Percentiles rank a stretch among this genome's conserved stretches.
Evolutionary conservation across 768 basidiomycete species (phyloP).

Genomic region (Mycena epipterygia): DNA sequence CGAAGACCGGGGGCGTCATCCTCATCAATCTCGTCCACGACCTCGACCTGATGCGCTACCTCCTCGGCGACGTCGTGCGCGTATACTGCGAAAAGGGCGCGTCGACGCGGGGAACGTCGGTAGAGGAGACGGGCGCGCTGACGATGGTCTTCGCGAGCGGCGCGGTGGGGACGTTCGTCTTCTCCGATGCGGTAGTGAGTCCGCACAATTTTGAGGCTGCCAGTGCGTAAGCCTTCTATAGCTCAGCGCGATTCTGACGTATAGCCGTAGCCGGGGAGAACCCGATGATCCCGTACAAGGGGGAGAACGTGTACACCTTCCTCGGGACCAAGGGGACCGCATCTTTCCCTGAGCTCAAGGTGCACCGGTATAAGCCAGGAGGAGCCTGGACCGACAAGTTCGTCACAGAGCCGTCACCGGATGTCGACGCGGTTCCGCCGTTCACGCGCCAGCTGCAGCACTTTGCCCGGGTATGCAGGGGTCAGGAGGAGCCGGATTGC

Average conservation of each 20-base stretch:
- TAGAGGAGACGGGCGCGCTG: conserved; percentile 29
- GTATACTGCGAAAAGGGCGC: conserved; percentile 20
- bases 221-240: neutral
- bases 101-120: conserved; percentile 6
- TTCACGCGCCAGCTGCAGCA: conserved; percentile 24
- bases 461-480: conserved; percentile 10
- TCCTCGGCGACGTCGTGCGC: conserved; percentile 19
- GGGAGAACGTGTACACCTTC: conserved; percentile 20
- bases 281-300: conserved; percentile 17
- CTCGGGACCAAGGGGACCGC: conserved; percentile 23
- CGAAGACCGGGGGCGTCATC: neutral
- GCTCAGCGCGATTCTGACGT: too few relatives aligned
- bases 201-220: conserved; percentile 23
- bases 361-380: neutral
- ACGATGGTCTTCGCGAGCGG: conserved; percentile 18
- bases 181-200: conserved; percentile 24
- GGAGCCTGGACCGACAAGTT: conserved; percentile 14
- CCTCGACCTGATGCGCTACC: conserved; percentile 20
- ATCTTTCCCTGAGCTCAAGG: conserved; percentile 16
- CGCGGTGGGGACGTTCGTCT: conserved; percentile 25
- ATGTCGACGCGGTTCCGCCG: conserved; percentile 3
- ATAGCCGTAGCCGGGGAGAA: conserved; percentile 23
- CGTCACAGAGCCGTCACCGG: neutral
- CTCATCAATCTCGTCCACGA: conserved; percentile 32
- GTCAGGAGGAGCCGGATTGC: conserved; percentile 18